Percentiles rank a stretch among this genome's conserved stretches.
phyloP scores from a whole-genome alignment of 2,329 filamentous ascomycete genomes.

The Aureobasidium sp. region DNA sequence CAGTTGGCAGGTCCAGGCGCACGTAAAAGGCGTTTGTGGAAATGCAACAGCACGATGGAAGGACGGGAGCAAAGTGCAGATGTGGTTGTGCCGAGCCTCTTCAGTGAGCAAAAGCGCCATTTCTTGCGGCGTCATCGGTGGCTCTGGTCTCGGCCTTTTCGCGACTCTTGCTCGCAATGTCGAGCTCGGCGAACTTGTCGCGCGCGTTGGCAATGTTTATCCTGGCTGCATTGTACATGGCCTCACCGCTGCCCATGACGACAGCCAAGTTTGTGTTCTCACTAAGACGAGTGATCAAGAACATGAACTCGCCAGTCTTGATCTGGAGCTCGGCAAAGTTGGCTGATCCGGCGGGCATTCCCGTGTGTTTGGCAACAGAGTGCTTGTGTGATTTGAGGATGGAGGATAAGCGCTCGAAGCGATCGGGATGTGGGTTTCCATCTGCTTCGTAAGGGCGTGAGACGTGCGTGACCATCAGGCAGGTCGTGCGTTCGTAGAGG shows the following conservation, averaged over 20 bases:
- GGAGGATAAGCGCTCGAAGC: slow-evolving; percentile 90
- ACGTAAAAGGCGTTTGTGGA: neutral
- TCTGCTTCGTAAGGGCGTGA: slow-evolving; percentile 63
- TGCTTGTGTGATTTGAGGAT: slow-evolving; percentile 99
- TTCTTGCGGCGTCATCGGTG: neutral
- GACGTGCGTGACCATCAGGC: slow-evolving; percentile 91
- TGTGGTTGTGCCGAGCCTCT: neutral
- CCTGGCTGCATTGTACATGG: slow-evolving; percentile 81
- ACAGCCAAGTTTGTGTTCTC: slow-evolving; percentile 97
- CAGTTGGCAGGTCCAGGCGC: neutral
- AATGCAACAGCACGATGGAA: neutral
- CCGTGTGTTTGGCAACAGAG: slow-evolving; percentile 61
- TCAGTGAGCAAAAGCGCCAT: neutral
- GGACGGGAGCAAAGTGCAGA: neutral
- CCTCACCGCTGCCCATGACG: slow-evolving; percentile 82
- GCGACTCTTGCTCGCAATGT: slow-evolving; percentile 29
- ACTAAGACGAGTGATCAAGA: slow-evolving; percentile 92
- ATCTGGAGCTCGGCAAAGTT: slow-evolving; percentile 76
- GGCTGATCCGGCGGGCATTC: slow-evolving; percentile 70
- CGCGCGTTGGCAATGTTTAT: slow-evolving; percentile 84
- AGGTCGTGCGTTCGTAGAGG: slow-evolving; percentile 90
- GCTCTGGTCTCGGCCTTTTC: slow-evolving; percentile 2
- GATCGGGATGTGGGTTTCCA: slow-evolving; percentile 78
- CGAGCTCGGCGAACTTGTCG: slow-evolving; percentile 64
- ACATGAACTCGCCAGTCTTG: slow-evolving; percentile 74